Base-by-base conservation (phyloP, 2,329 filamentous ascomycete genomes). In the Xylariaceae sp. region DNA sequence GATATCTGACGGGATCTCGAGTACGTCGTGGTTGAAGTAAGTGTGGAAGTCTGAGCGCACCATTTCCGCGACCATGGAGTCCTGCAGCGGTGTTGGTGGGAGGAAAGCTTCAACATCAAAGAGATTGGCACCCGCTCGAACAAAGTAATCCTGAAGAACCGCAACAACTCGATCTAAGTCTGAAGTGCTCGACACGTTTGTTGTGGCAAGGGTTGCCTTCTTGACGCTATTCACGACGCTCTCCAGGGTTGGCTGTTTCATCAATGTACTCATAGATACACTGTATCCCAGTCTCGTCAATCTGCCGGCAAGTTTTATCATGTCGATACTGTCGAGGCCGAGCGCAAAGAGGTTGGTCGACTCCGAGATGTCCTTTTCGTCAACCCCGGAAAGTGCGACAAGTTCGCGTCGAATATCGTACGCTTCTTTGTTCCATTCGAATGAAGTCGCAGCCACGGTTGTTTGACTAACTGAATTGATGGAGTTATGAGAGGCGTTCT, bases 281-380 rank as follows among this genome's bases (percentile, higher is more conserved):
- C 75, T 70, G 17, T 94, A 75, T 0, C 80, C 82, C 3, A 74
- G 73, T 50, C 80, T 82, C 63, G 82, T 88, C 1, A 96, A 77
- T 56, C 85, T 82, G 0, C 90, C 86, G 0, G 89, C 88, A 0
- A 97, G 76, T 67, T 91, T 95, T 72, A 97, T 93, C 1, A 88
- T 83, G 72, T 97, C 92, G 59, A 97, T 95, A 68, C 92, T 96
- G 76, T 97, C 93, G 5, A 97, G 80, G 0, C 92, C 92, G 37
- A 97, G 80, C 66, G 93, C 86, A 45, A 95, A 86, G 9, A 97
- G 83, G 0, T 88, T 88, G 0, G 84, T 84, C 5, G 77, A 73
- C 55, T 83, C 81, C 1, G 75, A 71, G 44, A 96, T 76, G 0
- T 79, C 73, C 1, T 78, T 71, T 2, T 73, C 70, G 0, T 81